These are phyloP conservation scores for Zygosaccharomyces bisporus DNA, from an alignment of 805 yeast genomes.

Conservation along the genomic window DNA sequence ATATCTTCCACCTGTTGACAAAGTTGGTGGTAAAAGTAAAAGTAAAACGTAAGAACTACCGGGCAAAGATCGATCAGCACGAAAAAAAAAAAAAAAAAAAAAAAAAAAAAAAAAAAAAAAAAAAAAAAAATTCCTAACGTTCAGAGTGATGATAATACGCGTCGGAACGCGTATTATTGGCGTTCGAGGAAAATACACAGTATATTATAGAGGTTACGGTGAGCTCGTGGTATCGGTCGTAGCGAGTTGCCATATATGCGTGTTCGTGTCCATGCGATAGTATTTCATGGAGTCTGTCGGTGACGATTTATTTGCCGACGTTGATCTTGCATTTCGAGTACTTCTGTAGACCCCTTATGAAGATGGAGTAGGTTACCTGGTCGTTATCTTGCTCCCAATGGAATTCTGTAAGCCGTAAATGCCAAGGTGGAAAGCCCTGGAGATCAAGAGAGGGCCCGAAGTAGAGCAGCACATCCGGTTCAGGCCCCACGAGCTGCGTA, in stretches of 20 bases:
- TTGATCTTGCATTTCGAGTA: constrained; percentile 81
- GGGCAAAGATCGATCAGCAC: constrained; percentile 8
- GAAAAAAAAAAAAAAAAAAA: constrained; percentile 6
- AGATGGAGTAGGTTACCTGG: constrained; percentile 76
- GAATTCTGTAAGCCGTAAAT: constrained; percentile 81
- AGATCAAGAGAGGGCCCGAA: constrained; percentile 86
- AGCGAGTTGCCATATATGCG: constrained; percentile 5
- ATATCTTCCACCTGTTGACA: background rate
- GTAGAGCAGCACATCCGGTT: constrained; percentile 82
- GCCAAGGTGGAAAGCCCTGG: constrained; percentile 99
- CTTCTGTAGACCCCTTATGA: constrained; percentile 69
- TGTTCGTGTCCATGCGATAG: constrained; percentile 4
- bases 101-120: constrained; percentile 5
- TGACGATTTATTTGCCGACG: constrained; percentile 60
- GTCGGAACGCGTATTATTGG: constrained; percentile 4
- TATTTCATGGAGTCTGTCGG: background rate
- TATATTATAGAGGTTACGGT: constrained; percentile 2
- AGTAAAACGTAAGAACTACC: constrained; percentile 5
- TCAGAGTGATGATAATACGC: constrained; percentile 3
- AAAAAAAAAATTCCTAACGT: constrained; percentile 5
- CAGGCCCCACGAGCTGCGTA: constrained; percentile 74
- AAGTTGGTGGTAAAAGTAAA: constrained; percentile 8
- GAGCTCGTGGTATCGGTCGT: background rate
- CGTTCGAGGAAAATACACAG: constrained; percentile 1
- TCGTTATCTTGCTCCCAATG: constrained; percentile 87